phyloP scores from a whole-genome alignment of 768 basidiomycete species.

The Suillus occidentalis region DNA sequence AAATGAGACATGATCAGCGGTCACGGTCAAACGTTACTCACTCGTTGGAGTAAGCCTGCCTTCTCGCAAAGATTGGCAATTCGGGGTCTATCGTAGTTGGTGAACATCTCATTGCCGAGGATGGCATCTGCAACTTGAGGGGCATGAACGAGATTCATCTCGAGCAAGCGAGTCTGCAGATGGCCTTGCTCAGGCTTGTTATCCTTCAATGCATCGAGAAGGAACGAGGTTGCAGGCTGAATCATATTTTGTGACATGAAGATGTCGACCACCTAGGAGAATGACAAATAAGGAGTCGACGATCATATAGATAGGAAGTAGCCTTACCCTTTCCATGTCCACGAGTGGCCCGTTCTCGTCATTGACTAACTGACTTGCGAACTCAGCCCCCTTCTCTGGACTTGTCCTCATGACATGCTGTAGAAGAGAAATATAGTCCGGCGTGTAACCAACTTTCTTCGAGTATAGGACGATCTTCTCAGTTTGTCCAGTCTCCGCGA shows the following conservation, averaged over 20 bases:
- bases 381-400: conserved; percentile 97
- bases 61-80: conserved; percentile 99
- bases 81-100: conserved; percentile 92
- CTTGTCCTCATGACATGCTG: conserved; percentile 97
- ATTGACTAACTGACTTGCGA: conserved; percentile 91
- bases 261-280: conserved; percentile 83
- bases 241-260: conserved; percentile 99
- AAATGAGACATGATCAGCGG: conserved; percentile 10
- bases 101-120: conserved; percentile 98
- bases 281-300: conserved; percentile 5
- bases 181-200: conserved; percentile 97
- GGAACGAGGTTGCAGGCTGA: conserved; percentile 97
- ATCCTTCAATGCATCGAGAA: conserved; percentile 96
- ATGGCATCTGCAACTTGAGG: conserved; percentile 99
- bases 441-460: conserved; percentile 93
- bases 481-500: conserved; percentile 97
- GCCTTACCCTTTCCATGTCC: conserved; percentile 82
- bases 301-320: background rate
- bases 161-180: conserved; percentile 92
- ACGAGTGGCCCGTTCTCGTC: conserved; percentile 92
- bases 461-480: conserved; percentile 98
- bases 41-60: conserved; percentile 92
- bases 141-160: conserved; percentile 97
- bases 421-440: conserved; percentile 88
- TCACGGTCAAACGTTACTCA: conserved; percentile 35